Base-by-base conservation (phyloP, 1,284 basidiomycete species). In the Pascua guehoae region DNA sequence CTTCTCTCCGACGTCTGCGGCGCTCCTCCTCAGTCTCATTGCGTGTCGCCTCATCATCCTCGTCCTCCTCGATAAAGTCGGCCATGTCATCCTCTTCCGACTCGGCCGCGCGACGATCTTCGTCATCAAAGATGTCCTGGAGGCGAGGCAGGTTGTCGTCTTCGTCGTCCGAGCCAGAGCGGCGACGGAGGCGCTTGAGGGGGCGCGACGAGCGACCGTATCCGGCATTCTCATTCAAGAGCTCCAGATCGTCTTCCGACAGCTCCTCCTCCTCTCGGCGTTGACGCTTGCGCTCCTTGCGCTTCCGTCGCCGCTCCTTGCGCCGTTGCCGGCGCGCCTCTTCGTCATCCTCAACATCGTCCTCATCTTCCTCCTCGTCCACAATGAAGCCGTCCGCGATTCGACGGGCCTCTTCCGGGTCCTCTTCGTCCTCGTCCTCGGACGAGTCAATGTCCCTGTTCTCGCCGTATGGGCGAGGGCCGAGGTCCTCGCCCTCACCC, bases 191-290 rank as follows among this genome's bases (percentile, higher is more conserved):
- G 38, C 77, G 56, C 59, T 74, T 72, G 37, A 70, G 53, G 1
- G 72, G 69, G 32, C 71, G 63, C 17, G 65, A 63, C 10, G 80
- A 67, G 82, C 84, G 66, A 79, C 61, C 63, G 17, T 65, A 43
- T 10, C 95, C 93, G 4, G 91, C 92, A 68, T 98, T 98, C 81
- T 98, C 96, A 70, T 91, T 90, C 18, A 98, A 76, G 10, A 98
- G 82, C 53, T 95, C 94, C 53, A 98, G 78, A 71, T 98, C 96
- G 69, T 98, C 96, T 54, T 98, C 95, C 65, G 68, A 71, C 12
- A 74, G 51, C 38, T 80, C 89, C 58, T 87, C 85, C 41, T 64
- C 68, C 50, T 67, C 61, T 12, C 61, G 60, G 15, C 61, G 54
- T 49, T 57, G 51, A n/a, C 56, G 59, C 49, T 62, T 54, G 51